Base-by-base conservation (phyloP, 163 green algal species). In the Scenedesmus sp. region DNA sequence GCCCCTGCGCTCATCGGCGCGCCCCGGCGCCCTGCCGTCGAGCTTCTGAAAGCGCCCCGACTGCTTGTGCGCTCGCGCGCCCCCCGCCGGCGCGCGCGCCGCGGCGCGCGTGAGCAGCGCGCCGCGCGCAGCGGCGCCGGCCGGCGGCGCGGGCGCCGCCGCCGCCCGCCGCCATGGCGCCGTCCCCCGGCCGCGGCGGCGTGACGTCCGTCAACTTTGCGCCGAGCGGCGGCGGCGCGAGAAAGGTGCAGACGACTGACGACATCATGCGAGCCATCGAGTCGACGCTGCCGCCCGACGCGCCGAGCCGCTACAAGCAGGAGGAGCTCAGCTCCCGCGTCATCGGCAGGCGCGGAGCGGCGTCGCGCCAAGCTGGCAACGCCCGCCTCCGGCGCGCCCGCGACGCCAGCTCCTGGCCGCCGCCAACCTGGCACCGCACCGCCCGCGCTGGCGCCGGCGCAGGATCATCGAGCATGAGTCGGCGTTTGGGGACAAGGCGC, bases 241-340 rank as follows among this genome's bases (percentile, higher is more conserved):
- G 67, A 42, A 80, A 80, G 34, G 71, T 50, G 29, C 71, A 71
- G 47, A 56, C 71, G 18, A 71, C 71, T 62, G 34, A 45, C 20
- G 71, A 80, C 44, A 80, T 80, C 42, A 20, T 80, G 20, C 71
- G 51, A 33, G 53, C 67, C 31, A 80, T 80, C 42, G 71, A 80
- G 45, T 60, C 58, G 1, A 44, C 71, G 26, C 26, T 53, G 10
- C 18, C 4, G 24, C 45, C 45, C 58, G 29, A 72, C 0, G 39
- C 48, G 17, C 70, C 34, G 42, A 80, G 47, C 58, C 71, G 63
- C 20, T 72, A 72, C 44, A 63, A 80, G 47, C 58, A 80, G 47
- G 56, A 51, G 24, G 60, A 63, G 58, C 58, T 80, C 9, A 53
- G 13, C 53, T 53, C 71, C 14, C 48, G 44, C 44, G 28, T 80